phyloP scores from a whole-genome alignment of 2,329 filamentous ascomycete species.

The Xylaria sp. region DNA sequence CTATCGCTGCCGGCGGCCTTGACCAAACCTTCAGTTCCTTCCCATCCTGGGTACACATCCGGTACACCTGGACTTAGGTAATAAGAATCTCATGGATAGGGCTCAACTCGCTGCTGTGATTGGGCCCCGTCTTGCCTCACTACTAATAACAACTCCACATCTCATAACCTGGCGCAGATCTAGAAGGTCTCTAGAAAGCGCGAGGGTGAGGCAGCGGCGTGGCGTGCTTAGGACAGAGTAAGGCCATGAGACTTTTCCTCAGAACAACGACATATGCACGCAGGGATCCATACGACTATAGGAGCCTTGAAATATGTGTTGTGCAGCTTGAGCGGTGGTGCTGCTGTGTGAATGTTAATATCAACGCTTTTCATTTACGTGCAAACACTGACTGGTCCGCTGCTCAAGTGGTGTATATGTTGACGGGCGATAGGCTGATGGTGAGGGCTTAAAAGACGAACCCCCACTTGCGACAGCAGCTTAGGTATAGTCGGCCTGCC shows the following conservation, averaged over 20 bases:
- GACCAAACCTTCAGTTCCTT: slow-evolving; percentile 5
- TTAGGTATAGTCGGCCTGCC: background rate
- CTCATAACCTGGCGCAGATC: background rate
- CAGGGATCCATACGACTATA: background rate
- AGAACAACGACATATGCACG: background rate
- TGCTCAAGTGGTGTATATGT: background rate
- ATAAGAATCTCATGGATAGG: slow-evolving; percentile 24
- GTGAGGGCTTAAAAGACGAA: background rate
- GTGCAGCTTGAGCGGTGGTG: background rate
- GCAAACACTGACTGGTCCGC: background rate
- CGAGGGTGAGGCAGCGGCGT: background rate
- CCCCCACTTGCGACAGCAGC: slow-evolving; percentile 1
- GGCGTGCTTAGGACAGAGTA: background rate
- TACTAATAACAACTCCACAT: slow-evolving; percentile 2
- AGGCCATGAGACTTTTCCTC: background rate
- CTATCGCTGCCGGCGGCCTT: background rate
- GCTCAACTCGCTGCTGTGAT: slow-evolving; percentile 6
- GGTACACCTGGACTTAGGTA: slow-evolving; percentile 8
- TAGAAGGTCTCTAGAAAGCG: slow-evolving; percentile 14
- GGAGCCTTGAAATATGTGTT: background rate
- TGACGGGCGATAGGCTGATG: background rate
- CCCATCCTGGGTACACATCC: background rate
- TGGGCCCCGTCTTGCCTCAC: slow-evolving; percentile 5
- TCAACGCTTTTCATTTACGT: background rate
- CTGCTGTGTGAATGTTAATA: background rate